A percentile compares a stretch with the other conserved stretches of the same genome.
These are phyloP conservation scores for Neopestalotiopsis clavispora DNA, from an alignment of 2,329 filamentous ascomycete genomes.

Conservation along the genomic window DNA sequence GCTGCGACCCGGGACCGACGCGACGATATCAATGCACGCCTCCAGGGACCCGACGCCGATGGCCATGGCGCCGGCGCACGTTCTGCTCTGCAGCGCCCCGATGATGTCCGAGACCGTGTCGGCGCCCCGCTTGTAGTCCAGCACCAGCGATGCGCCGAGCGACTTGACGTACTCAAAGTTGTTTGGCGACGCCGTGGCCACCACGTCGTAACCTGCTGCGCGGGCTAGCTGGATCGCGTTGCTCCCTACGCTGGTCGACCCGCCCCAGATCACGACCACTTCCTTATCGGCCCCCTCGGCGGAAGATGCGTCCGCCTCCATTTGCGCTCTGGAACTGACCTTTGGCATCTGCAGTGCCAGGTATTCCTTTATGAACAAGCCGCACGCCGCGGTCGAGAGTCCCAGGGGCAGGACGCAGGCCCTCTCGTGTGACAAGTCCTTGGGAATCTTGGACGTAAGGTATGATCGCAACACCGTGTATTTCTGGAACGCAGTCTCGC, in stretches of 20 bases:
- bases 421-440: constrained; percentile 6
- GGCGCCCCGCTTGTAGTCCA: neutral
- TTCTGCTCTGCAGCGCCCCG: neutral
- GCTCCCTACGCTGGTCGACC: constrained; percentile 48
- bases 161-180: constrained; percentile 17
- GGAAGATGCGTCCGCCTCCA: neutral
- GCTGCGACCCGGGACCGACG: constrained; percentile 10
- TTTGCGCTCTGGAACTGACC: constrained; percentile 16
- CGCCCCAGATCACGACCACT: constrained; percentile 35
- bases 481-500: neutral
- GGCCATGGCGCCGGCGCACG: constrained; percentile 18
- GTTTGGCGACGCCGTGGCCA: constrained; percentile 40
- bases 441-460: constrained; percentile 12
- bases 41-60: constrained; percentile 5
- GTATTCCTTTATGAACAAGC: constrained; percentile 16
- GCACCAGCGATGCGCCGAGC: constrained; percentile 3
- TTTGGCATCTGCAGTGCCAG: constrained; percentile 26
- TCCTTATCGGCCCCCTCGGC: constrained; percentile 28
- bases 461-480: neutral
- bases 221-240: constrained; percentile 49
- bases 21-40: constrained; percentile 9
- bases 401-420: constrained; percentile 13
- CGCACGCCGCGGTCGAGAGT: constrained; percentile 9
- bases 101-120: neutral
- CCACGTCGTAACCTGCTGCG: constrained; percentile 47